Evolutionary conservation across 2,329 filamentous ascomycete genomes (phyloP), one percentile per base, ranked within the genome.

Genomic region (Colletotrichum lentis): DNA sequence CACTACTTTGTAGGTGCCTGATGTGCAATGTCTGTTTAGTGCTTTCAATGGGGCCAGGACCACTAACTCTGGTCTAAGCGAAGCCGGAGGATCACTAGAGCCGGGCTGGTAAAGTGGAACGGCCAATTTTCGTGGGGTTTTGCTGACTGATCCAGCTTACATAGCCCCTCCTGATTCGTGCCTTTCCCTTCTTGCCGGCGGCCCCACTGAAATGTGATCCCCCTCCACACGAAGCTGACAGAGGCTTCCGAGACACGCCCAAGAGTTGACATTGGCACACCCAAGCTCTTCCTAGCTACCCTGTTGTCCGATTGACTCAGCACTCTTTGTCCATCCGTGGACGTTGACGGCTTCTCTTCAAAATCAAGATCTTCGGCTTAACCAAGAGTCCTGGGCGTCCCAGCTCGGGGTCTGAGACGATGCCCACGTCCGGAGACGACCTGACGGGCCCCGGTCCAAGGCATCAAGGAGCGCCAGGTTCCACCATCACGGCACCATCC

Each of bases 391-490:
- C 62, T 50, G 57, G 41, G 16, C 49, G 57, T 55, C 63, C 49
- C 49, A 53, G 57, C 35, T 59, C 35, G 35, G 55, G 47, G 64
- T 67, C 49, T 68, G 65, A 65, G 61, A 64, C 65, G 61, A 52
- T 49, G 65, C 54, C 37, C 65, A 59, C 16, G 54, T 50, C 64
- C 60, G 46, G 18, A 67, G 6, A 46, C 39, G 31, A 53, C 53
- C 24, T 41, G 44, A 7, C 24, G 4, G 10, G 37, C 41, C n/a
- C 41, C 41, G 46, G 16, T 37, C 56, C 24, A 44, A 37, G 43
- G 27, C n/a, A n/a, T 24, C 2, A n/a, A 64, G 16, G 18, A 54
- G 41, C 64, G 53, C 47, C 47, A 39, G 46, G 60, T 64, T 43
- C 60, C 52, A 53, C 56, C 56, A 53, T 39, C 41, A 3, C 53